Percentiles rank a stretch among this genome's conserved stretches.
These are phyloP conservation scores for Pleurotus sapidus DNA, from an alignment of 768 basidiomycete genomes.

Conservation along the genomic window DNA sequence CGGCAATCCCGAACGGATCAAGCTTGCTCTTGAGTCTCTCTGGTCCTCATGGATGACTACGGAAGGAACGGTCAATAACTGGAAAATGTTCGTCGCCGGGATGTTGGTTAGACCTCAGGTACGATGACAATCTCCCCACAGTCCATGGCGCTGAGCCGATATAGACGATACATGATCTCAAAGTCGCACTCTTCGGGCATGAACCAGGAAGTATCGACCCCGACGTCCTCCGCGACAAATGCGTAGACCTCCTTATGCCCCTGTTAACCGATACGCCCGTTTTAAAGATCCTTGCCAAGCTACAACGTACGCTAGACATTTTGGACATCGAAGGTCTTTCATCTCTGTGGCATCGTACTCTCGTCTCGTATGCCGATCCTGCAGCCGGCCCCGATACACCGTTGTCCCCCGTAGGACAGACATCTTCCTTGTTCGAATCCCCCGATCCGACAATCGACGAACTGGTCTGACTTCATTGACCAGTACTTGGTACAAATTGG, in stretches of 20 bases:
- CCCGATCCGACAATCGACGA: conserved; percentile 60
- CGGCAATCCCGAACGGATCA: conserved; percentile 53
- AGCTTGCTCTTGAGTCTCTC: conserved; percentile 62
- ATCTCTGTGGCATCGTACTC: conserved; percentile 35
- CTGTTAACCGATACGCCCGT: conserved; percentile 49
- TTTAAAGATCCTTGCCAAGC: conserved; percentile 47
- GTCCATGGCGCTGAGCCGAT: neutral
- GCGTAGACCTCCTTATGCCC: conserved; percentile 48
- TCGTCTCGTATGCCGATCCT: conserved; percentile 10
- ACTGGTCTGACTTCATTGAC: conserved; percentile 66
- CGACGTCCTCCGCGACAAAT: conserved; percentile 41
- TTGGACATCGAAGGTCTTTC: conserved; percentile 84
- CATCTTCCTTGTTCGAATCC: conserved; percentile 24
- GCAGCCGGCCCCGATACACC: conserved; percentile 14
- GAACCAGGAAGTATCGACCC: conserved; percentile 12
- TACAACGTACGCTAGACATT: conserved; percentile 77
- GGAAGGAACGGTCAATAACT: conserved; percentile 72
- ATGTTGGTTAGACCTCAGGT: conserved; percentile 60
- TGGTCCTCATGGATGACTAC: conserved; percentile 73
- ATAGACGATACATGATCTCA: neutral
- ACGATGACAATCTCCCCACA: conserved; percentile 16
- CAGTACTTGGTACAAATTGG: conserved; percentile 35
- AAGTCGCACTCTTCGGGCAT: conserved; percentile 28
- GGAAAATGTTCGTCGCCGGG: conserved; percentile 76
- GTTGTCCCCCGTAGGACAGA: conserved; percentile 28